A percentile compares a stretch with the other conserved stretches of the same genome.
Conservation (phyloP, 2,329 filamentous ascomycete genomes). For the Xylaria hypoxylon region DNA sequence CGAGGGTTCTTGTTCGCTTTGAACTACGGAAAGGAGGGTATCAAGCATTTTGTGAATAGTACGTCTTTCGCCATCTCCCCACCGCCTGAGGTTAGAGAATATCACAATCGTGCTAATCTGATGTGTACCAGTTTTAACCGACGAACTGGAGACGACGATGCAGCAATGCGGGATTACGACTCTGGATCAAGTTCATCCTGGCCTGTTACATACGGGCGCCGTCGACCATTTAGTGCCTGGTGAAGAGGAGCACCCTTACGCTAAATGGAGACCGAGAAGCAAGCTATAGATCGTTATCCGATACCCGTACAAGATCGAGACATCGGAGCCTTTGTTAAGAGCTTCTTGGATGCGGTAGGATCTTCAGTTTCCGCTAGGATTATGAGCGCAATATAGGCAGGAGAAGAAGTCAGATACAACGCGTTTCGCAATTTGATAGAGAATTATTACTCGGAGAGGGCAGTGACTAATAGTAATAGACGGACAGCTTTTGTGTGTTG, state of each 20-base stretch:
- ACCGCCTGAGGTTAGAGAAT: not conserved
- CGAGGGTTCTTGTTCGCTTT: conserved; percentile 70
- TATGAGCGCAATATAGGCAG: not conserved
- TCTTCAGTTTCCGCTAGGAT: not conserved
- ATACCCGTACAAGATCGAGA: not conserved
- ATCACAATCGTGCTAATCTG: conserved; percentile 23
- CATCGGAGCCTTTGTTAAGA: not conserved
- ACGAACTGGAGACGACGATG: conserved; percentile 76
- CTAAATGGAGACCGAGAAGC: conserved; percentile 54
- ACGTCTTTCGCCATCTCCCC: conserved; percentile 48
- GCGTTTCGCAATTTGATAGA: no score
- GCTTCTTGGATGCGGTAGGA: not conserved
- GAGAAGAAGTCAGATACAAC: not conserved
- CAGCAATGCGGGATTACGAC: conserved; percentile 72
- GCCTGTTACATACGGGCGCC: conserved; percentile 67
- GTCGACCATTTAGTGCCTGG: conserved; percentile 61
- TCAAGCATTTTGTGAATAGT: conserved; percentile 66
- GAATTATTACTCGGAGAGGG: not conserved
- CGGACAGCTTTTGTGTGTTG: not conserved
- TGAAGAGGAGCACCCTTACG: conserved; percentile 59
- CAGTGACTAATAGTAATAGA: not conserved
- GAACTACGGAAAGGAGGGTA: conserved; percentile 70
- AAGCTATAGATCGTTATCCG: conserved; percentile 42
- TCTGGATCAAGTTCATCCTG: conserved; percentile 69
- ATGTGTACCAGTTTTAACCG: conserved; percentile 58